Evolutionary conservation across 2,329 filamentous ascomycete genomes (phyloP), one percentile per base, ranked within the genome.

Genomic region (Fusarium tricinctum): DNA sequence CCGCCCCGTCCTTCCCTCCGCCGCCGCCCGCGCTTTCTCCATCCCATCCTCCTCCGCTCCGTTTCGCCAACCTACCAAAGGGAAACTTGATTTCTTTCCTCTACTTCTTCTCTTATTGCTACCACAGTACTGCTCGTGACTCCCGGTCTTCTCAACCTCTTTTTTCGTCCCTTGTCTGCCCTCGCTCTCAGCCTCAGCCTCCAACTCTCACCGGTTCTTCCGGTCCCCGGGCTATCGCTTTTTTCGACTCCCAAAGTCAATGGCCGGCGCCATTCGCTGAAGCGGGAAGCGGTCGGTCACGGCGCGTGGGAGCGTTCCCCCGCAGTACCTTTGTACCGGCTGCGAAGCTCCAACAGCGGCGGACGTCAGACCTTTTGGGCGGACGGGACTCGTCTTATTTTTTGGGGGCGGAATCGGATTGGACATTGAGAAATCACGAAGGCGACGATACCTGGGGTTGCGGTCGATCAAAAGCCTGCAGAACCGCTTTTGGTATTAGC

Each of bases 281-380:
- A 60, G 75, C 78, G 80, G 78, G 76, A 79, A 79, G 66, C 82
- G 82, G 83, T 83, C 82, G 82, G 84, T 84, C 83, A 83, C 84
- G 85, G 83, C 85, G 84, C 82, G 83, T 83, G 85, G 84, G 84
- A 85, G 79, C 78, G 83, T 84, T 85, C 84, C 85, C 85, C 85
- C 85, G 85, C 85, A 86, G 83, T 83, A 83, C 82, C 83, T 70
- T 49, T 78, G 82, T 72, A 78, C 72, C 73, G 71, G 71, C 73
- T 70, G 68, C 69, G 64, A 72, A 65, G 59, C 64, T 73, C 65
- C 71, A 67, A 67, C 51, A 73, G 61, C 66, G 69, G 60, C 69
- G 62, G 55, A 62, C 63, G 59, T 58, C 48, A 52, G 47, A 22
- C 48, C 48, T 44, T 47, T 46, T 39, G 30, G 46, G 52, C 43